Base-by-base conservation (phyloP, 164 flowering plant genomes). In the Vitis riparia region DNA sequence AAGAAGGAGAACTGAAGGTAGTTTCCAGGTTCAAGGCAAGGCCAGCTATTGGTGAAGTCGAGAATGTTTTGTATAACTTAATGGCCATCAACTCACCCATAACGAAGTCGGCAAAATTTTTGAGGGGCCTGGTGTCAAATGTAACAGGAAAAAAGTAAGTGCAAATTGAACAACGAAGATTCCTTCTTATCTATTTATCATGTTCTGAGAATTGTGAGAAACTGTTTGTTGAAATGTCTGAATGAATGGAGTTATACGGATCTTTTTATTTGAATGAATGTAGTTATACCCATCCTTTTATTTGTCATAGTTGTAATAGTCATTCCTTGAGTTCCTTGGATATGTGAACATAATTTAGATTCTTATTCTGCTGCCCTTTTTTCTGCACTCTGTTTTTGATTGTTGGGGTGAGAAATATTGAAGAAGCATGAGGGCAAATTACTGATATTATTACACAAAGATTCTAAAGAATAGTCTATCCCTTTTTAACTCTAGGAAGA, bases 1-100 rank as follows among this genome's bases (percentile, higher is more conserved):
- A 93, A 73, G 88, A 77, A 17, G 91, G 89, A 12, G 73, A 84
- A 15, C 7, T 90, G 81, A 88, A 86, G 73, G 86, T 81, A 65
- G 79, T 91, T 59, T 86, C 96, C 1, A 86, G 72, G 70, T 91
- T 89, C 70, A 87, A 79, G 71, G 74, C 80, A 14, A 65, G 98
- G 61, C 97, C 96, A 16, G 76, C 87, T 1, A 84, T 87, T 44
- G 73, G 73, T 59, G 97, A 93, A 72, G 94, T 93, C 51, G 96
- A 94, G 85, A 86, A 71, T 62, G 94, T 90, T 19, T 63, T 94
- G 86, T 94, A 92, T 65, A 90, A 92, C 71, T 30, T 88, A 73
- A 88, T 92, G 92, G 98, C 94, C 7, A 76, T 85, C 32, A 92
- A 90, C 74, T 92, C 98, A 0, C 97, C 97, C 0, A 77, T 94